Base-by-base conservation (phyloP, 345 rosid species). In the Hibiscus mutabilis region DNA sequence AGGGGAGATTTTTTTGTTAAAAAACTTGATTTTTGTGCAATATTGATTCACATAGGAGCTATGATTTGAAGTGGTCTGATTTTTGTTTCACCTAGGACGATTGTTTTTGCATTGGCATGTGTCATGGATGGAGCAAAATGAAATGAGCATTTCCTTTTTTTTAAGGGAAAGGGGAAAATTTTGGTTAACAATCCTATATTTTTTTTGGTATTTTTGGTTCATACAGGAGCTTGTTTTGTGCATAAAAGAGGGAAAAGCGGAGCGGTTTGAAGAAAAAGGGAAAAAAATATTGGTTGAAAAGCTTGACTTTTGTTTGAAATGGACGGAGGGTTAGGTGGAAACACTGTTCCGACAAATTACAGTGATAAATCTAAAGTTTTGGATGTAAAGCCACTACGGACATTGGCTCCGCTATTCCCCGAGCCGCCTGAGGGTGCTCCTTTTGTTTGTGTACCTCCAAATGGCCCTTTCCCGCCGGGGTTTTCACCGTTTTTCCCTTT, bases 401-500 rank as follows among this genome's bases (percentile, higher is more conserved):
- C 61, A 13, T 58, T 58, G 61, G 33, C 25, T 58, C 61, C 61
- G 0, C 67, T 85, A 52, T 89, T 89, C 40, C 88, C 91, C 0
- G 71, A 79, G 0, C 71, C 63, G 9, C 64, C 79, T 9, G 83
- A 87, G 71, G 84, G 75, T 62, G 85, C 85, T 3, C 83, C 87
- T 0, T 82, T 85, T 73, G 82, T 82, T 9, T 76, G 81, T 70
- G 79, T 86, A 19, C 85, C 88, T 55, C 88, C 88, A 0, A 75
- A 66, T 52, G 88, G 92, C 2, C 87, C 87, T 19, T 85, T 78
- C 58, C 89, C 94, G 8, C 47, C 97, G 31, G 93, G 91, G 46
- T 82, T 86, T 79, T 71, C 91, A 0, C 90, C 97, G 1, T 86
- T 86, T 79, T 91, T 85, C 77, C 95, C 95, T 0, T 87, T 87